These are phyloP conservation scores for Russula sp. DNA, from an alignment of 768 basidiomycete species.

Conservation along the genomic window DNA sequence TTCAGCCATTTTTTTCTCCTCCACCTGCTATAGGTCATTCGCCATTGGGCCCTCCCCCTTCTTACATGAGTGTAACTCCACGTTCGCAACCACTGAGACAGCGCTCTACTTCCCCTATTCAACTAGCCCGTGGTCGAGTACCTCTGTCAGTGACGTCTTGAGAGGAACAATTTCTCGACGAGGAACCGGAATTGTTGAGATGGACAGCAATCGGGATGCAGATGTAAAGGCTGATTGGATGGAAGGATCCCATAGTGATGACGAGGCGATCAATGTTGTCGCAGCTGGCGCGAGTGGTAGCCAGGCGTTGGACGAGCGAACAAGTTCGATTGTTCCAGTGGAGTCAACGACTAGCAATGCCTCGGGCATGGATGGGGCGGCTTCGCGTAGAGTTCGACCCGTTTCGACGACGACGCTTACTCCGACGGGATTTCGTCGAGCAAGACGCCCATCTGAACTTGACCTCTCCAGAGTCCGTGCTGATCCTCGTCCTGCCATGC, in stretches of 20 bases:
- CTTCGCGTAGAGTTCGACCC: slow-evolving; percentile 19
- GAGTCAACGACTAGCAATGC: slow-evolving; percentile 33
- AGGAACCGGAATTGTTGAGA: slow-evolving; percentile 35
- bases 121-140: slow-evolving; percentile 48
- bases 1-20: slow-evolving; percentile 9
- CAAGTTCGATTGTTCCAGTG: slow-evolving; percentile 53
- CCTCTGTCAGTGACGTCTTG: slow-evolving; percentile 60
- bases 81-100: slow-evolving; percentile 41
- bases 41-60: slow-evolving; percentile 59
- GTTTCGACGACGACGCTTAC: slow-evolving; percentile 29
- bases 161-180: slow-evolving; percentile 45
- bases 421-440: slow-evolving; percentile 37
- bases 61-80: slow-evolving; percentile 47
- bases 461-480: slow-evolving; percentile 46
- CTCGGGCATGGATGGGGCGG: slow-evolving; percentile 6
- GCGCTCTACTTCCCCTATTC: slow-evolving; percentile 44
- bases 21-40: slow-evolving; percentile 23
- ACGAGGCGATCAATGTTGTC: slow-evolving; percentile 80
- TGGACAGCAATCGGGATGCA: slow-evolving; percentile 34
- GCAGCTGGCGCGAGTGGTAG: slow-evolving; percentile 81
- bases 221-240: slow-evolving; percentile 64
- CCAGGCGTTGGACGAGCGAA: slow-evolving; percentile 79
- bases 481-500: slow-evolving; percentile 32
- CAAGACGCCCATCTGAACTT: slow-evolving; percentile 61
- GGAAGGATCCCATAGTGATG: slow-evolving; percentile 65